Evolutionary conservation across 225 moss, liverwort and hornwort genomes (phyloP), one percentile per base, ranked within the genome.

Genomic region (Rhytidiadelphus loreus): DNA sequence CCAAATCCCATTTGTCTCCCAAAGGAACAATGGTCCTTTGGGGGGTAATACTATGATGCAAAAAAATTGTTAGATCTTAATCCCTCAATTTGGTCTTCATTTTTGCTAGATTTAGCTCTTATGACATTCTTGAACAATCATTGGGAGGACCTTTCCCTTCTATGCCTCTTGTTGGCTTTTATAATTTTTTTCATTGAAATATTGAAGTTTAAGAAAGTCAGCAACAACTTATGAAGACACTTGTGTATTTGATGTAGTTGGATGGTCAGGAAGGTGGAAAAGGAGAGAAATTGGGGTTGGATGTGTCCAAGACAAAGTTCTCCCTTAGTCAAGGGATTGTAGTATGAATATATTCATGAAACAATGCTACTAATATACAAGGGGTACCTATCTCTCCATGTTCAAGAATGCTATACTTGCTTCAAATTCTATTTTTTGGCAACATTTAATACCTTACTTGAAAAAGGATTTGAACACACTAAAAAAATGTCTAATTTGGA

Each of bases 251-350:
- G 7, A 39, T 23, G 23, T 39, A 23, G 8, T 39, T 39, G 23
- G 4, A 69, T 69, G 23, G 0, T 39, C 0, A 2, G 0, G 0
- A 23, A 69, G 23, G 13, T 23, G 1, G 39, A 1, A 69, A 39
- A 2, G 3, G 4, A 13, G 3, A 39, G 13, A n/a, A 0, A n/a
- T 6, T 12, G 22, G 66, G 0, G n/a, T 66, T 66, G 39, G 13
- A 39, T 69, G 39, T 39, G 2, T 39, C 23, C 1, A 39, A 69
- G 4, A 35, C 19, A 10, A 35, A 18, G 3, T 39, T 39, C 39
- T 39, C 1, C 12, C 7, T 4, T n/a, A 23, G 7, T 13, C 21
- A 39, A 68, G 12, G 5, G 68, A 39, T n/a, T n/a, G 0, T 39
- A 23, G 12, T 23, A 68, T 4, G 6, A 21, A 21, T 37, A 37